Evolutionary conservation across 2,329 filamentous ascomycete genomes (phyloP).

Genomic region (Bisporella sp.): DNA sequence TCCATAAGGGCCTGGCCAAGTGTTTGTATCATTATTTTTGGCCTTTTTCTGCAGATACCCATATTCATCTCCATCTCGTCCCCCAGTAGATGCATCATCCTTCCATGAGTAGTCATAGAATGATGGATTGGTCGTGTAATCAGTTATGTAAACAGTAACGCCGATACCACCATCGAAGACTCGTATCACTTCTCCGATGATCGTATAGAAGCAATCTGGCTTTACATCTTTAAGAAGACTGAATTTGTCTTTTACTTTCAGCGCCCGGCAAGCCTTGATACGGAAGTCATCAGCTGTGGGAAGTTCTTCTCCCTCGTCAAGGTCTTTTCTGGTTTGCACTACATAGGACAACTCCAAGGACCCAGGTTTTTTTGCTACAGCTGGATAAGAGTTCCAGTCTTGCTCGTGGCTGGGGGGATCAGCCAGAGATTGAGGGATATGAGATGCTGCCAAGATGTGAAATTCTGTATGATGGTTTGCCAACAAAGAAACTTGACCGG

Average conservation of each 20-base stretch:
- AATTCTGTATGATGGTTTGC: constrained; percentile 37
- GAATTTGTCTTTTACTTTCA: constrained; percentile 49
- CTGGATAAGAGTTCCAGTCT: not conserved
- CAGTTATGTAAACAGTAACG: constrained; percentile 66
- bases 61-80: constrained; percentile 44
- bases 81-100: constrained; percentile 10
- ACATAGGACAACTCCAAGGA: constrained; percentile 32
- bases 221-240: constrained; percentile 56
- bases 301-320: constrained; percentile 34
- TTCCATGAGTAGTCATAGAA: constrained; percentile 43
- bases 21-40: constrained; percentile 23
- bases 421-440: constrained; percentile 29
- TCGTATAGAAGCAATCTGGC: constrained; percentile 52
- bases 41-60: constrained; percentile 39
- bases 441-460: constrained; percentile 34
- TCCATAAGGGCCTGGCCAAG: constrained; percentile 72
- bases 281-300: constrained; percentile 39
- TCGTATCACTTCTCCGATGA: constrained; percentile 66
- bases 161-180: constrained; percentile 40
- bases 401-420: not conserved
- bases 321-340: constrained; percentile 38
- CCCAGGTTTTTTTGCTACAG: constrained; percentile 8
- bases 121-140: constrained; percentile 67
- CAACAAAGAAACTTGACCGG: constrained; percentile 35
- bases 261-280: constrained; percentile 30